A percentile compares a stretch with the other conserved stretches of the same genome.
Conservation (phyloP, 2,329 filamentous ascomycete species). For the Pseudogymnoascus sp. region DNA sequence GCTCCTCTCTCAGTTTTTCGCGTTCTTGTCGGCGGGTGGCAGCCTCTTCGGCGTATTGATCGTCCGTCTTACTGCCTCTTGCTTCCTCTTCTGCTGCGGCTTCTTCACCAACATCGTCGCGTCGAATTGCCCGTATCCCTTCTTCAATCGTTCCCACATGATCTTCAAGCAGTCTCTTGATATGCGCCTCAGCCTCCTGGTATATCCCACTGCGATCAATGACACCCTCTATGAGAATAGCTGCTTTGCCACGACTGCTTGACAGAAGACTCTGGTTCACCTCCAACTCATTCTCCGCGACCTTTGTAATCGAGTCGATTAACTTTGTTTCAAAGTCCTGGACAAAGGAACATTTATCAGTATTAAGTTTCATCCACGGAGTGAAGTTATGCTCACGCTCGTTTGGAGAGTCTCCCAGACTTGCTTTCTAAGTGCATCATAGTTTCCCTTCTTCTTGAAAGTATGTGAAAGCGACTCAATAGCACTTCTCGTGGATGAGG, state of each 20-base stretch:
- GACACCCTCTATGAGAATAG: constrained; percentile 70
- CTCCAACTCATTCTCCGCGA: constrained; percentile 69
- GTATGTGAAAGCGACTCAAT: constrained; percentile 72
- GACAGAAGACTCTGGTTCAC: constrained; percentile 66
- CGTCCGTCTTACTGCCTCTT: constrained; percentile 66
- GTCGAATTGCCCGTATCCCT: constrained; percentile 62
- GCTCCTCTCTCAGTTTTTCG: constrained; percentile 54
- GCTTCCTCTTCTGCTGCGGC: constrained; percentile 58
- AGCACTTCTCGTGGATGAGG: constrained; percentile 64
- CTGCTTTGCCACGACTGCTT: constrained; percentile 67
- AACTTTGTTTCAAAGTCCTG: constrained; percentile 67
- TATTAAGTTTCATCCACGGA: background rate
- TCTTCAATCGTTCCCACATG: constrained; percentile 58
- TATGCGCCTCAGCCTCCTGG: constrained; percentile 60
- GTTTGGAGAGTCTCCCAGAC: constrained; percentile 52
- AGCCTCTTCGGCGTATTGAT: constrained; percentile 65
- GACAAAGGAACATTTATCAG: constrained; percentile 7
- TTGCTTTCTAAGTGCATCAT: constrained; percentile 70
- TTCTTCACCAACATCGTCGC: constrained; percentile 62
- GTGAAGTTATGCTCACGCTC: constrained; percentile 32
- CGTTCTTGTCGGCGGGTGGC: constrained; percentile 54
- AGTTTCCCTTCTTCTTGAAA: constrained; percentile 83
- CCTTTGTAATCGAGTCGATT: constrained; percentile 58
- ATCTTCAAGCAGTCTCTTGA: constrained; percentile 60
- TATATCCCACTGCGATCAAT: constrained; percentile 73